These are phyloP conservation scores for Phytomonas sp. DNA, from an alignment of 208 protist species.

Conservation along the genomic window DNA sequence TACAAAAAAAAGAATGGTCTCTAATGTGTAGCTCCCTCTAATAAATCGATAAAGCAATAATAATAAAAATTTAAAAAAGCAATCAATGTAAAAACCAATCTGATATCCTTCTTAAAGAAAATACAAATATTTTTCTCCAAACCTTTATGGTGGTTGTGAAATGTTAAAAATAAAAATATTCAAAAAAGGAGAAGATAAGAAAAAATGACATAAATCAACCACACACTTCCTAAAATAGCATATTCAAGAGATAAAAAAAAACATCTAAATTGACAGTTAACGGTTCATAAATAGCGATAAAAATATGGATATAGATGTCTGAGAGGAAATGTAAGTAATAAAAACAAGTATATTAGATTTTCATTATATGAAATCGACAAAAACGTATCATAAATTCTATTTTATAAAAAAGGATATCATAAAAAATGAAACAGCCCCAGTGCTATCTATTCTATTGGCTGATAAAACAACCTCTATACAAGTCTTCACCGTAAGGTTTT, in stretches of 20 bases:
- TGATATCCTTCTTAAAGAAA: background rate
- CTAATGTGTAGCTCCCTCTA: background rate
- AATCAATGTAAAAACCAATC: background rate
- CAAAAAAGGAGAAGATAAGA: background rate
- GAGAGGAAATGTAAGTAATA: background rate
- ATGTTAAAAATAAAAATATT: background rate
- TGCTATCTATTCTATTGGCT: background rate
- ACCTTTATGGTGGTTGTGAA: background rate
- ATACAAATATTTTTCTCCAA: background rate
- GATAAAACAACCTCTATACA: background rate
- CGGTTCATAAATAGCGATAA: background rate
- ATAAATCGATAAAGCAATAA: background rate
- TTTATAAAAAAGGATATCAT: background rate
- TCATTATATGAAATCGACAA: background rate
- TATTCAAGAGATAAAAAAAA: background rate
- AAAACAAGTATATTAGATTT: background rate
- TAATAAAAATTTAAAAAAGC: background rate
- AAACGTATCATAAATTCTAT: background rate
- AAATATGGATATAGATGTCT: background rate
- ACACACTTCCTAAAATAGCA: background rate
- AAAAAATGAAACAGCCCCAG: background rate
- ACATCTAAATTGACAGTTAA: background rate
- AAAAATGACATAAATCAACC: background rate
- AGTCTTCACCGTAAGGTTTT: background rate
- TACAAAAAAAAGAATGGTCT: background rate